A percentile compares a stretch with the other conserved stretches of the same genome.
Evolutionary conservation across 2,329 filamentous ascomycete species (phyloP).

Genomic region (Annulohypoxylon truncatum): DNA sequence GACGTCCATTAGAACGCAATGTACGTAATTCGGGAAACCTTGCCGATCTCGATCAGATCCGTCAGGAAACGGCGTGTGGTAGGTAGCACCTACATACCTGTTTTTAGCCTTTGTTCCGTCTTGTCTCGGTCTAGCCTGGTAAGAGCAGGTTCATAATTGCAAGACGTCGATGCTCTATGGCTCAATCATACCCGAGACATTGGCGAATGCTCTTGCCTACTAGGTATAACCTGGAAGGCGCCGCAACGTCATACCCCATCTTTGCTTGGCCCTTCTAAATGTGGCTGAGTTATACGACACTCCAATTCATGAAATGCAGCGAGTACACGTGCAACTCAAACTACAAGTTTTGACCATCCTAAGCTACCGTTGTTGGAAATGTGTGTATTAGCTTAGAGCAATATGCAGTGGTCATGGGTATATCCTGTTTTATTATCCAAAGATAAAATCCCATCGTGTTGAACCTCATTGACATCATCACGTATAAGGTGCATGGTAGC

Average conservation of each 20-base stretch:
- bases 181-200: slow-evolving; percentile 1
- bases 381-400: slow-evolving; percentile 2
- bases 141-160: not conserved
- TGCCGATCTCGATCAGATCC: slow-evolving; percentile 30
- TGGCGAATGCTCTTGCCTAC: not conserved
- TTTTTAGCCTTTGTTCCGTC: slow-evolving; percentile 1
- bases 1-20: slow-evolving; percentile 26
- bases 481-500: not conserved
- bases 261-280: not conserved
- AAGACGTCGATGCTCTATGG: slow-evolving; percentile 1
- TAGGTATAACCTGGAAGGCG: not conserved
- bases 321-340: too few relatives aligned
- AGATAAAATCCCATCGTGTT: not conserved
- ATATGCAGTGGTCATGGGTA: not conserved
- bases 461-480: not conserved
- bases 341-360: not conserved
- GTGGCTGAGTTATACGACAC: not conserved
- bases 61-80: not conserved
- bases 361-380: not conserved
- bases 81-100: slow-evolving; percentile 2
- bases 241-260: slow-evolving; percentile 13
- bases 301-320: not conserved
- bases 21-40: slow-evolving; percentile 25
- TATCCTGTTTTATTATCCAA: not conserved
- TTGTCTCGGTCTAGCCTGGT: slow-evolving; percentile 5